phyloP scores from a whole-genome alignment of 208 protist genomes.

The Trichomonas tenax region DNA sequence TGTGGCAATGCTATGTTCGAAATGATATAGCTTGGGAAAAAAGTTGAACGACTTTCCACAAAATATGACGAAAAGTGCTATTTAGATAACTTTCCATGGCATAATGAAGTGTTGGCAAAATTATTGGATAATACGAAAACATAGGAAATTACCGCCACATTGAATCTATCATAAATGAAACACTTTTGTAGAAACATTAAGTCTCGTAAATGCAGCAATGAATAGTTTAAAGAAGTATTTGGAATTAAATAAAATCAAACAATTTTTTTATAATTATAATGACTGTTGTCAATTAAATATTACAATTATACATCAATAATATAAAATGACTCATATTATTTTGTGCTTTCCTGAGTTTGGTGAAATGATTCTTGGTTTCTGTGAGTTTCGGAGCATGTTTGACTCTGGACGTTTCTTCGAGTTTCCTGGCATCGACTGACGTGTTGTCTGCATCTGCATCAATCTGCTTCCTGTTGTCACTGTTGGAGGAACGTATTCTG shows the following conservation, averaged over 20 bases:
- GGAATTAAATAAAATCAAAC: not conserved
- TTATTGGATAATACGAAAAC: no score
- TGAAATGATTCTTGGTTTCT: not conserved
- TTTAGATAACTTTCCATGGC: no score
- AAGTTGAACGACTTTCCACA: no score
- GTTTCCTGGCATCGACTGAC: not conserved
- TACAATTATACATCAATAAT: not conserved
- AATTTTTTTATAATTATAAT: not conserved
- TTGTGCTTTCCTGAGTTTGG: not conserved
- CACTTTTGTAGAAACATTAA: no score
- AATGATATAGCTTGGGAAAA: no score
- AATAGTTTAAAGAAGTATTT: no score
- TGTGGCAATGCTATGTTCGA: no score
- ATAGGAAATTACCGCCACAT: no score
- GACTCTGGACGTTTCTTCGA: not conserved
- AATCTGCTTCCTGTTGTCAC: not conserved
- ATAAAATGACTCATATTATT: not conserved
- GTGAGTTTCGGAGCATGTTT: not conserved
- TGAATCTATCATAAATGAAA: no score
- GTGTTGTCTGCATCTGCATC: not conserved
- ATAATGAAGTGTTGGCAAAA: no score
- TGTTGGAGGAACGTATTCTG: constrained; percentile 12
- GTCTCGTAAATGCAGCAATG: no score
- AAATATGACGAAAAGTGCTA: no score
- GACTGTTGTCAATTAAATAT: not conserved